Conservation (phyloP, 2,329 filamentous ascomycete genomes). For the Botrytis tulipae region DNA sequence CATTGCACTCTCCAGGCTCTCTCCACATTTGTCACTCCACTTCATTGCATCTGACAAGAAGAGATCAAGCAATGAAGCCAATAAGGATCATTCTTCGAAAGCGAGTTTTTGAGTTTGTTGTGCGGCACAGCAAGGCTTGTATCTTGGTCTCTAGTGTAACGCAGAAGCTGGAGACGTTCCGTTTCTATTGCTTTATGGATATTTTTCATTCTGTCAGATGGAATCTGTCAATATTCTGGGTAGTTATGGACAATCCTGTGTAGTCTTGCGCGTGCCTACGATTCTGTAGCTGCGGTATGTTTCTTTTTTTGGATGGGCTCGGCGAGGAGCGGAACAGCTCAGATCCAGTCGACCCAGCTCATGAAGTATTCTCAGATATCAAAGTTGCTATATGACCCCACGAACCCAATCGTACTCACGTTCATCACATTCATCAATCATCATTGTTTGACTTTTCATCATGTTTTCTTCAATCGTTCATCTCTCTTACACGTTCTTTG, state of each 20-base stretch:
- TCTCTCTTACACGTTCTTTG: conserved; percentile 11
- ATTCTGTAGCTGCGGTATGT: conserved; percentile 8
- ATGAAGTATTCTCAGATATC: neutral
- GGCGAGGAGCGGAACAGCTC: neutral
- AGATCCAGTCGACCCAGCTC: neutral
- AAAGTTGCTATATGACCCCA: conserved; percentile 13
- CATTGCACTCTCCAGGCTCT: neutral
- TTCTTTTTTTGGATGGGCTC: conserved; percentile 20
- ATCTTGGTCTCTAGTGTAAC: neutral
- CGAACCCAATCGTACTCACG: neutral
- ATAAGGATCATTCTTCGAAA: neutral
- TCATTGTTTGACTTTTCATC: conserved; percentile 11
- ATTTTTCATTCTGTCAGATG: neutral
- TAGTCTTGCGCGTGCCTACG: conserved; percentile 6
- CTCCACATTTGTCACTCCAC: conserved; percentile 5
- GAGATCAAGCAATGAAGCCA: neutral
- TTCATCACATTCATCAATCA: neutral
- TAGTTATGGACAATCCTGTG: neutral
- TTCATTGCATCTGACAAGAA: neutral
- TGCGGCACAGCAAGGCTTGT: conserved; percentile 6
- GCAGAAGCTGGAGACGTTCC: conserved; percentile 14
- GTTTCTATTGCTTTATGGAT: neutral
- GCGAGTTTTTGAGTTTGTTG: neutral
- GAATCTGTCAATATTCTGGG: neutral
- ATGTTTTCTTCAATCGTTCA: conserved; percentile 17